A percentile compares a stretch with the other conserved stretches of the same genome.
Conservation (phyloP, 257 asterid genomes). For the Solanum arcanum region DNA sequence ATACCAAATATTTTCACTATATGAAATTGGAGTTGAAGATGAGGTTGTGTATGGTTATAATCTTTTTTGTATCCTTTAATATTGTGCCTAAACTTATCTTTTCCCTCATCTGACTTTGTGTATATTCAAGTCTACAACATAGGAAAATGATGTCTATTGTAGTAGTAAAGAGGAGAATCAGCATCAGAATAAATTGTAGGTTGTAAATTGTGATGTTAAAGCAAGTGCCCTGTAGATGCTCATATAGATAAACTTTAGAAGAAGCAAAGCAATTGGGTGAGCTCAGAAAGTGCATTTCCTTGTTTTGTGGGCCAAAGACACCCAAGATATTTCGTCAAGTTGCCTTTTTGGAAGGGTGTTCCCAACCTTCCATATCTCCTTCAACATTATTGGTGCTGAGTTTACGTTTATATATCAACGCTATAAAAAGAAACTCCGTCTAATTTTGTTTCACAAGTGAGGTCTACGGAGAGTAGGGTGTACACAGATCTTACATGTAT, state of each 20-base stretch:
- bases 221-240: not conserved
- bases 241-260: not conserved
- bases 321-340: not conserved
- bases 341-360: not conserved
- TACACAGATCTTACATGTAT: not conserved
- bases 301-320: not conserved
- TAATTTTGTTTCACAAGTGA: not conserved
- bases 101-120: not conserved
- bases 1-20: not conserved
- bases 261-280: not conserved
- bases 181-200: not conserved
- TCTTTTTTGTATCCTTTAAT: not conserved
- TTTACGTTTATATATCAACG: not conserved
- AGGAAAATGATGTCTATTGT: not conserved
- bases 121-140: not conserved
- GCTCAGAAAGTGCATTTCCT: not conserved
- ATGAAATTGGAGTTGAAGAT: not conserved
- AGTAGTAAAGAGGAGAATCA: not conserved
- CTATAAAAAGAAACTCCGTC: not conserved
- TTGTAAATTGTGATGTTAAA: not conserved
- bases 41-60: not conserved
- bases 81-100: not conserved
- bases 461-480: not conserved
- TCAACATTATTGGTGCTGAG: not conserved
- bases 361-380: not conserved